Conservation (phyloP, 371 early-diverging fungal genomes). For the Chytridiales sp. region DNA sequence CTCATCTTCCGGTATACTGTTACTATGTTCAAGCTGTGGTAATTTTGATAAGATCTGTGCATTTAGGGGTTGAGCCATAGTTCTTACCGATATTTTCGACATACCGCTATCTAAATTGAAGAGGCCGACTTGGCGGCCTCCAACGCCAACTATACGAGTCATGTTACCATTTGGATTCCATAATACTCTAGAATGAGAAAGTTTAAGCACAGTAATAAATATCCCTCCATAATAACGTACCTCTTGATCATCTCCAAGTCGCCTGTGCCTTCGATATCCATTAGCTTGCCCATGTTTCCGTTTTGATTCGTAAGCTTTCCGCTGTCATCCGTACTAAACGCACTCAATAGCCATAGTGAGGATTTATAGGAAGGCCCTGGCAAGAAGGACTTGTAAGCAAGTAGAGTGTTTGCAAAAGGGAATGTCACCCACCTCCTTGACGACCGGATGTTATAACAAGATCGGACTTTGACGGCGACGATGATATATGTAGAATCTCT, state of each 20-base stretch:
- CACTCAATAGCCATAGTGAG: conserved; percentile 10
- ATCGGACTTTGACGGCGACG: conserved; percentile 61
- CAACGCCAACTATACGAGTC: conserved; percentile 17
- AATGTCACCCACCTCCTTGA: conserved; percentile 36
- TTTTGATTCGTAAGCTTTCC: conserved; percentile 25
- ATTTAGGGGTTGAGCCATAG: background rate
- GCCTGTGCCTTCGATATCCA: conserved; percentile 15
- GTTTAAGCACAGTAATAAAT: background rate
- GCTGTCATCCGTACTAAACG: conserved; percentile 16
- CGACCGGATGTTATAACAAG: conserved; percentile 68
- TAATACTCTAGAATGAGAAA: conserved; percentile 15
- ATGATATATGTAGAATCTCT: conserved; percentile 70
- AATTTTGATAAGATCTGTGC: background rate
- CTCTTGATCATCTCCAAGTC: background rate
- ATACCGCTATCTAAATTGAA: conserved; percentile 12
- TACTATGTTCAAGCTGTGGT: conserved; percentile 4
- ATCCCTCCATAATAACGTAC: background rate
- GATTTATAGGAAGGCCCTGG: background rate
- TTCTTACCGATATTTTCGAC: conserved; percentile 3
- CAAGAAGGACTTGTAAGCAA: conserved; percentile 1
- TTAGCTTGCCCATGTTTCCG: conserved; percentile 36
- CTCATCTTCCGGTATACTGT: background rate
- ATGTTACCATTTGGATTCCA: conserved; percentile 33
- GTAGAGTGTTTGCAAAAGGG: conserved; percentile 10
- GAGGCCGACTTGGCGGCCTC: conserved; percentile 10